Conservation (phyloP, 495 filamentous ascomycete species). For the Tuber umbilicatum region DNA sequence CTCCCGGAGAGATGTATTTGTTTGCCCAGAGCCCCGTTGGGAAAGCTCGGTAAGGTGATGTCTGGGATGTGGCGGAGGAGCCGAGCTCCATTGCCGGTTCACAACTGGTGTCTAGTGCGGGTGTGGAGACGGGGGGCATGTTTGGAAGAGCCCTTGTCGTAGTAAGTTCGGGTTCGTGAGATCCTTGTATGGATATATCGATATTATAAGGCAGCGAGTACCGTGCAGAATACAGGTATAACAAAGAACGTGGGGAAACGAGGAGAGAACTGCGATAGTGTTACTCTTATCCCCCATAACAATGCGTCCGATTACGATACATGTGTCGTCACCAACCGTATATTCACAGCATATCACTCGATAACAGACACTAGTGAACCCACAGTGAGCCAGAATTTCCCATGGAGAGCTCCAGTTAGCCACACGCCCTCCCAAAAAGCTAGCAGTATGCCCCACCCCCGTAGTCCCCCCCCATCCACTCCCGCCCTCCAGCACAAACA, state of each 20-base stretch:
- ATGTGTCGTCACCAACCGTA: background rate
- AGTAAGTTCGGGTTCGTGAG: background rate
- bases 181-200: background rate
- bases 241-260: background rate
- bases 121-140: background rate
- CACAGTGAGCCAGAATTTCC: too few species aligned
- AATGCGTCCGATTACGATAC: background rate
- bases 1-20: background rate
- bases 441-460: too few species aligned
- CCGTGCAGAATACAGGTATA: background rate
- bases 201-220: background rate
- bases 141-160: background rate
- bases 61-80: background rate
- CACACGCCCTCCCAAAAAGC: too few species aligned
- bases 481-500: too few species aligned
- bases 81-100: background rate
- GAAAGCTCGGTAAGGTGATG: background rate
- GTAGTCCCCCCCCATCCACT: too few species aligned
- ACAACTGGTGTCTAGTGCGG: background rate
- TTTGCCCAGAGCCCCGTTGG: background rate
- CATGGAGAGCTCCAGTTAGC: too few species aligned
- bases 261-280: background rate
- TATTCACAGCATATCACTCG: background rate
- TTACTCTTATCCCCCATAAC: background rate
- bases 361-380: too few species aligned